Base-by-base conservation (phyloP, 2,329 filamentous ascomycete species). In the Aciculosporium take region DNA sequence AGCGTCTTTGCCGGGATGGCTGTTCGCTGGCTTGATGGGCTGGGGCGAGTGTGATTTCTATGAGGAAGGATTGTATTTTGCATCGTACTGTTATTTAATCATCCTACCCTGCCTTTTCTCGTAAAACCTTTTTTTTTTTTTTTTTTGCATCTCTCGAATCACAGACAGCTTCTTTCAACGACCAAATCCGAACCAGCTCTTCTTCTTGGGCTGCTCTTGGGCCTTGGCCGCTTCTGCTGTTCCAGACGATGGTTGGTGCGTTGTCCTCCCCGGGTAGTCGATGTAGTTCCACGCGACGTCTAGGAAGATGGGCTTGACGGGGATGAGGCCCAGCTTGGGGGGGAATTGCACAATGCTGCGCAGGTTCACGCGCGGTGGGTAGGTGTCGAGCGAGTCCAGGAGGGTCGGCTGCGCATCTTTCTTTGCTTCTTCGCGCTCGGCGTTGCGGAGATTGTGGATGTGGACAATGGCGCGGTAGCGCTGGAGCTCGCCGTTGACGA, bases 201-300 rank as follows among this genome's bases (percentile, higher is more conserved):
- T 79, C 53, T 69, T 79, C 66, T 80, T 84, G 7, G 48, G 45
- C 48, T 72, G 43, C 9, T 46, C 38, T 21, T 40, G 38, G 25
- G 68, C 59, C 47, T 53, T 45, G 39, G 64, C 60, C 42, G 64
- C 53, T 45, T 56, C 59, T 33, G 54, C 48, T 7, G 49, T 49
- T 10, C 33, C 32, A n/a, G 57, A 8, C 25, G 21, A 8, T 15
- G 37, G 8, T 20, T 37, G 5, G 9, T 24, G 25, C 1, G 29
- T 34, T 21, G 60, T 50, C 51, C 76, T 76, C 27, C 78, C 79
- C 0, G 88, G 87, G 56, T 98, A 98, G 37, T 86, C 78, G 47
- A 98, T 88, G 58, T 95, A 96, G 58, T 96, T 96, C 84, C 86
- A 98, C 8, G 91, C 91, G 7, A 94, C 81, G 56, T 98, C 91